Evolutionary conservation across 441 rosid species (phyloP), one percentile per base, ranked within the genome.

Genomic region (Jatropha multifida): DNA sequence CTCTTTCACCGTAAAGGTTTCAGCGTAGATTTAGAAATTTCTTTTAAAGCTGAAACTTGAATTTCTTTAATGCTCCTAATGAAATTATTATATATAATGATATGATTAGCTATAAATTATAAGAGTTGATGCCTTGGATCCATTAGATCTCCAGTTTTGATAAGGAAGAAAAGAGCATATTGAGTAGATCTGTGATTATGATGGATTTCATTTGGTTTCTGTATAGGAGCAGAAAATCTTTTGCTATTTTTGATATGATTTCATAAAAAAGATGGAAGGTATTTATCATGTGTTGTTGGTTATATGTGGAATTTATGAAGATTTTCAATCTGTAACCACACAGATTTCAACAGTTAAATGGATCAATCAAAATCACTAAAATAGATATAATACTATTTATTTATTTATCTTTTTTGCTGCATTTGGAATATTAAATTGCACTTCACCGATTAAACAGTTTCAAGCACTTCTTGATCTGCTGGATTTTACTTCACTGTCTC

Each of bases 361-460:
- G 49, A 74, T 74, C 83, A 69, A 73, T 80, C 80, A 73, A 68
- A n/a, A 41, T 66, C 58, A 74, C 56, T 12, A 48, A 62, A 64
- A 58, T 54, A 26, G 3, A 56, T 55, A n/a, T 69, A 52, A 32
- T 10, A 10, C 14, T 2, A 5, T 8, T 18, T 46, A 26, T 15
- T 26, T 66, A 18, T 67, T 26, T 69, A 4, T 54, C 10, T 7
- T 13, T 14, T 54, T 38, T 15, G 52, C 61, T 5, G 49, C 44
- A 46, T 68, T n/a, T 71, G 37, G 37, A 55, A 49, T 73, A 51
- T 56, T 27, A 20, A 66, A 4, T 66, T 66, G 15, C 52, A 44
- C 37, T 20, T 5, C 5, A 20, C 18, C 14, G 1, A 49, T 49
- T 13, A 49, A 2, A 51, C 13, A 51, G 7, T 32, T 51, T 51